Percentiles rank a stretch among this genome's conserved stretches.
These are phyloP conservation scores for Chamaecyparis obtusa DNA, from an alignment of 75 land plant species.

Conservation along the genomic window DNA sequence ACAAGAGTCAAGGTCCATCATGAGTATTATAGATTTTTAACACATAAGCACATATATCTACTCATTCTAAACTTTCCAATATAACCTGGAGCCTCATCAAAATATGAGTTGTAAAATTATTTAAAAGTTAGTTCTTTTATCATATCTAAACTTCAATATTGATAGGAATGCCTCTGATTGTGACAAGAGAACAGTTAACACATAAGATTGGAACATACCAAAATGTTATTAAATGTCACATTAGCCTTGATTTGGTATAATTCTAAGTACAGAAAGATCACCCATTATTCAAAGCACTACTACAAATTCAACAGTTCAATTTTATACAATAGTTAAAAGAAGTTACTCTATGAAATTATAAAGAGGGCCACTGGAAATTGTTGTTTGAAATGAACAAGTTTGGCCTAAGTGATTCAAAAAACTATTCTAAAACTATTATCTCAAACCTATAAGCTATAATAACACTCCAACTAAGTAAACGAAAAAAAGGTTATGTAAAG, in stretches of 20 bases:
- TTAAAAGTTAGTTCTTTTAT: neutral
- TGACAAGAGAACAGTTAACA: neutral
- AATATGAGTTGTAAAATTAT: neutral
- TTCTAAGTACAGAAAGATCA: neutral
- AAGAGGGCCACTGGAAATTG: neutral
- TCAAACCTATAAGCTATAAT: neutral
- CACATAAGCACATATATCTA: neutral
- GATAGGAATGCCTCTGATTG: neutral
- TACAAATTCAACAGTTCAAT: neutral
- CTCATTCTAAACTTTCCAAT: neutral
- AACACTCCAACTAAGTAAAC: neutral
- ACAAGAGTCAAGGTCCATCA: neutral
- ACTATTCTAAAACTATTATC: neutral
- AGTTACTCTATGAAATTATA: neutral
- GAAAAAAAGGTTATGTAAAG: neutral
- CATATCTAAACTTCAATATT: neutral
- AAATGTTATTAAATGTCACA: neutral
- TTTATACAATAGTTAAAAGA: neutral
- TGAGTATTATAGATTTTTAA: neutral
- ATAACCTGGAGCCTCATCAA: neutral
- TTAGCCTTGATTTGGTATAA: neutral
- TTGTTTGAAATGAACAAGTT: conserved; percentile 1
- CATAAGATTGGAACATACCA: neutral
- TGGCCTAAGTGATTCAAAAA: neutral
- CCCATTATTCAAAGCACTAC: neutral